phyloP scores from a whole-genome alignment of 768 basidiomycete genomes.

The Tricholoma bakamatsutake region DNA sequence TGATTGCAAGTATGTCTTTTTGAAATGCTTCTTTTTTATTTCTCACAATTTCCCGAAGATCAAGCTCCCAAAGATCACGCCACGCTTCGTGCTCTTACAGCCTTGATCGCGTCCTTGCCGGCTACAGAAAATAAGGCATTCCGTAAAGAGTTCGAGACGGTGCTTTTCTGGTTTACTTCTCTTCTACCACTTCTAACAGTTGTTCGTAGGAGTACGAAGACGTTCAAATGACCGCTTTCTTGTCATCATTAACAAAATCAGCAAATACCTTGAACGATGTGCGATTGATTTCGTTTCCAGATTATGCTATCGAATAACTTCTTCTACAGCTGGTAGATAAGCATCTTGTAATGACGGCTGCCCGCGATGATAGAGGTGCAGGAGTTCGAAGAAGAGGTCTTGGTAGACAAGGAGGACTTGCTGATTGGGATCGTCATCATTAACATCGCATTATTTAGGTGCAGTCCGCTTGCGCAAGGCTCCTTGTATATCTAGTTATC shows the following conservation, averaged over 20 bases:
- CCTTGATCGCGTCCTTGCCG: slow-evolving; percentile 83
- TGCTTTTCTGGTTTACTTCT: slow-evolving; percentile 22
- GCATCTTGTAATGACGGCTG: slow-evolving; percentile 55
- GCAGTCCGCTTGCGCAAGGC: not conserved
- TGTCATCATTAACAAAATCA: slow-evolving; percentile 85
- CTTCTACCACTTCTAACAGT: not conserved
- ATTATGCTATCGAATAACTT: slow-evolving; percentile 4
- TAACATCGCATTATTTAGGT: slow-evolving; percentile 11
- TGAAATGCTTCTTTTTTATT: not conserved
- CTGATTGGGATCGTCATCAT: slow-evolving; percentile 56
- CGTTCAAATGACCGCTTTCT: slow-evolving; percentile 85
- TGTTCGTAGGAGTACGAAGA: slow-evolving; percentile 84
- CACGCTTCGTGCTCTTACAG: slow-evolving; percentile 77
- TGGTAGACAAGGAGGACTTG: slow-evolving; percentile 36
- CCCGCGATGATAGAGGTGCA: slow-evolving; percentile 48
- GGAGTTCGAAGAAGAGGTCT: slow-evolving; percentile 48
- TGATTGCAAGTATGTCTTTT: slow-evolving; percentile 57
- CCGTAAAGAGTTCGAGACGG: slow-evolving; percentile 84
- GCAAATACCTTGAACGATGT: slow-evolving; percentile 87
- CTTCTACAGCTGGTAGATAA: slow-evolving; percentile 68
- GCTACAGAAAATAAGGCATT: slow-evolving; percentile 81
- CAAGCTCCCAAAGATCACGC: slow-evolving; percentile 72
- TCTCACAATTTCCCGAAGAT: slow-evolving; percentile 33
- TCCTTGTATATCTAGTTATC: not conserved
- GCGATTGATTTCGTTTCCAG: slow-evolving; percentile 22